Percentiles rank a stretch among this genome's conserved stretches.
Conservation (phyloP, 495 filamentous ascomycete species). For the Neurospora sp. region DNA sequence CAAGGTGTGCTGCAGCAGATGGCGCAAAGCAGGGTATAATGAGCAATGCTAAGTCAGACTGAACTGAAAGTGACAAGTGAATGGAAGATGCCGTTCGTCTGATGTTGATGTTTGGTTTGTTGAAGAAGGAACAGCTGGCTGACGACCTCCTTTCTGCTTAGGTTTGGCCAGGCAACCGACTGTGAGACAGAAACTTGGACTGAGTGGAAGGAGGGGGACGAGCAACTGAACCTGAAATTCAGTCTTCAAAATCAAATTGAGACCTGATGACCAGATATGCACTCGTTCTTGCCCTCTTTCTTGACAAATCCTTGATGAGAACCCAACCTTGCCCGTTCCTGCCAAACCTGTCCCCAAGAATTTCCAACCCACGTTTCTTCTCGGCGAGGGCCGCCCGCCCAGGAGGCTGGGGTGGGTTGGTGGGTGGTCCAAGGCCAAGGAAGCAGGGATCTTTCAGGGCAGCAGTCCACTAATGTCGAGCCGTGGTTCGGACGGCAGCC, state of each 20-base stretch:
- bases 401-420: neutral
- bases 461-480: neutral
- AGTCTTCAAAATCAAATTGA: neutral
- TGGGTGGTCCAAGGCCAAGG: too few relatives aligned
- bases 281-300: neutral
- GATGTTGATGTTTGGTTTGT: neutral
- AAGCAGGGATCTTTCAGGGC: neutral
- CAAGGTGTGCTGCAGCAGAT: neutral
- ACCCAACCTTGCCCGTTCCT: neutral
- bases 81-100: neutral
- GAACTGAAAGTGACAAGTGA: neutral
- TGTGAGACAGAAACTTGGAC: neutral
- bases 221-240: neutral
- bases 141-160: neutral
- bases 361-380: neutral
- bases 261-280: neutral
- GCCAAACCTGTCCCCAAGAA: neutral
- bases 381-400: neutral
- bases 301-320: neutral
- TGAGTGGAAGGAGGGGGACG: neutral
- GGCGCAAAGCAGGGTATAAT: conserved; percentile 18
- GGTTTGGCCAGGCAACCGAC: neutral
- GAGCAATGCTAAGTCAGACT: conserved; percentile 2
- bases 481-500: neutral
- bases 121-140: neutral